phyloP scores from a whole-genome alignment of 768 basidiomycete genomes.

The Chalciporus piperatus region DNA sequence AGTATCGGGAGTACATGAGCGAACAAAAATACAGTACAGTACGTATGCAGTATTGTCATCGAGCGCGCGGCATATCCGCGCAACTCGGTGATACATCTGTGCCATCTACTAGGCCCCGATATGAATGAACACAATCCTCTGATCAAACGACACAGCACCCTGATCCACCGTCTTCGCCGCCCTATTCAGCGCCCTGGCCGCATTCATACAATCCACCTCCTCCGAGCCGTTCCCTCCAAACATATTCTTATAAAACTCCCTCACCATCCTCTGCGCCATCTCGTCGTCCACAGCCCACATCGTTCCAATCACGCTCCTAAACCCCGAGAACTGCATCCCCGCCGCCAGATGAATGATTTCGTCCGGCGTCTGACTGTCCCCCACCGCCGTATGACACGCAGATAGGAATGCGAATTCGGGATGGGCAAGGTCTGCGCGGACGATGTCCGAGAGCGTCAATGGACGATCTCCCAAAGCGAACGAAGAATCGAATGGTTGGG shows the following conservation, averaged over 20 bases:
- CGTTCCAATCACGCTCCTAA: slow-evolving; percentile 35
- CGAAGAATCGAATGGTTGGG: slow-evolving; percentile 26
- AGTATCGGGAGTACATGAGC: too few species aligned
- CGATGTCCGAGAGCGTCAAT: slow-evolving; percentile 22
- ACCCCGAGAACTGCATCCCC: slow-evolving; percentile 35
- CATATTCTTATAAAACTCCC: slow-evolving; percentile 21
- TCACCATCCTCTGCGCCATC: slow-evolving; percentile 19
- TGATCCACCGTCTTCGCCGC: slow-evolving; percentile 22
- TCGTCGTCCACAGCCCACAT: slow-evolving; percentile 32
- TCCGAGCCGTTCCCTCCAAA: background rate
- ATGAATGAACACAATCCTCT: slow-evolving; percentile 28
- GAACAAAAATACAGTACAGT: too few species aligned
- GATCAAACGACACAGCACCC: slow-evolving; percentile 19
- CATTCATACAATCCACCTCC: slow-evolving; percentile 11
- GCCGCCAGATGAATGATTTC: slow-evolving; percentile 36
- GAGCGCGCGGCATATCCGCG: too few species aligned
- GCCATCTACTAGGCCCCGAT: slow-evolving; percentile 22
- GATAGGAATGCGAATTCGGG: slow-evolving; percentile 34
- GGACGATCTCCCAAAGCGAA: slow-evolving; percentile 24
- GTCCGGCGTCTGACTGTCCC: slow-evolving; percentile 23
- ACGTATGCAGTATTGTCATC: too few species aligned
- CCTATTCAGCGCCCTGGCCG: slow-evolving; percentile 18
- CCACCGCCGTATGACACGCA: slow-evolving; percentile 32
- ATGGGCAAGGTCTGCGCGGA: slow-evolving; percentile 13
- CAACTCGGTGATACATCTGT: too few species aligned